Base-by-base conservation (phyloP, 2,329 filamentous ascomycete genomes). In the Alternaria conjuncta region DNA sequence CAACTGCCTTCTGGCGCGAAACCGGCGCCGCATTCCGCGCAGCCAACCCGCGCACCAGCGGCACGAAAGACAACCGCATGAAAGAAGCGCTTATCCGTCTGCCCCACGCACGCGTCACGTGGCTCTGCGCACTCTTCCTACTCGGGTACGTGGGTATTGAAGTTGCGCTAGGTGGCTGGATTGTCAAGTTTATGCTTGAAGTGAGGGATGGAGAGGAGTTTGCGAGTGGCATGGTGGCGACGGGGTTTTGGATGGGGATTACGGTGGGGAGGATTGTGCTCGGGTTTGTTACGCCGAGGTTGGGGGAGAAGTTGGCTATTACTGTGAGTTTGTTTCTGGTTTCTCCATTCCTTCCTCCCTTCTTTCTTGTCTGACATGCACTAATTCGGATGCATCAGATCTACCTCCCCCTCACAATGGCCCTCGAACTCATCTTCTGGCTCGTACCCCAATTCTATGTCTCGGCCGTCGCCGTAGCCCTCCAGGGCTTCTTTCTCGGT, bases 211-310 rank as follows among this genome's bases (percentile, higher is more conserved):
- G 89, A 4, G 85, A 84, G 23, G 82, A 88, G 0, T 95, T 96
- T 73, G 85, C 89, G 3, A 89, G 90, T 32, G 93, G 93, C 3
- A 88, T 96, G 81, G 89, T 88, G 0, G 90, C 89, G 0, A 95
- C 92, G 0, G 90, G 92, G 0, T 96, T 95, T 81, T 97, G 93
- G 93, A 86, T 93, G 46, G 93, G 93, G 0, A 85, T 96, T 66
- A 94, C 92, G 0, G 78, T 93, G 0, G 93, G 93, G 0, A 84
- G 93, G 2, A 82, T 96, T 3, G 77, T 89, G 0, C 80, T 96
- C 15, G 92, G 92, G 0, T 96, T 96, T 70, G 83, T 94, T 4
- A 96, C 93, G 1, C 89, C 90, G 2, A 82, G 85, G 3, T 82
- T 93, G 18, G 92, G 92, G 0, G 93, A 95, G 81, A 92, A 90